Evolutionary conservation across 768 basidiomycete genomes (phyloP).

Genomic region (Auricularia sp.): DNA sequence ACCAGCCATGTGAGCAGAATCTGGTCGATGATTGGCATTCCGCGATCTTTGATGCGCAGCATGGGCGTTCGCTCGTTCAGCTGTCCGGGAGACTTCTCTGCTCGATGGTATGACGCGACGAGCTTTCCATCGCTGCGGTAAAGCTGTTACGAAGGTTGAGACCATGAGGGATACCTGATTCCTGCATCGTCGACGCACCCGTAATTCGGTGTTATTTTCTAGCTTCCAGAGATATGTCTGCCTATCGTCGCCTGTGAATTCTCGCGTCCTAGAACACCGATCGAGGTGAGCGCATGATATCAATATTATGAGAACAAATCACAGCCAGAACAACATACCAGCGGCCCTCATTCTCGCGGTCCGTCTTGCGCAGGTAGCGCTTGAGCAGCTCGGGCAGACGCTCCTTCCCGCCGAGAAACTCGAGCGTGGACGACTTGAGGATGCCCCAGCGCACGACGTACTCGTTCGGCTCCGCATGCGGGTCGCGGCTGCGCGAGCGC

Average conservation of each 20-base stretch:
- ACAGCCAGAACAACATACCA: neutral
- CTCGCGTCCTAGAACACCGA: neutral
- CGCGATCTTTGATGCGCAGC: neutral
- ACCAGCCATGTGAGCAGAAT: neutral
- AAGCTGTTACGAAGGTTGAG: neutral
- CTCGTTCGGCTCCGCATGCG: neutral
- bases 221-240: neutral
- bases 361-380: neutral
- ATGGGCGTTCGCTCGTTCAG: neutral
- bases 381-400: neutral
- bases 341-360: neutral
- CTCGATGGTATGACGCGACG: neutral
- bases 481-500: neutral
- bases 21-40: neutral
- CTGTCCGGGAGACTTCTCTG: neutral
- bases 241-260: neutral
- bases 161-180: neutral
- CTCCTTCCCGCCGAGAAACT: neutral
- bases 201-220: neutral
- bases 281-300: neutral
- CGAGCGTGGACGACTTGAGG: neutral
- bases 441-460: neutral
- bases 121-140: neutral
- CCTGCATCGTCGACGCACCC: neutral
- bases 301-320: neutral